Evolutionary conservation across 2,329 filamentous ascomycete genomes (phyloP).

Genomic region (Elsinoe perseae): DNA sequence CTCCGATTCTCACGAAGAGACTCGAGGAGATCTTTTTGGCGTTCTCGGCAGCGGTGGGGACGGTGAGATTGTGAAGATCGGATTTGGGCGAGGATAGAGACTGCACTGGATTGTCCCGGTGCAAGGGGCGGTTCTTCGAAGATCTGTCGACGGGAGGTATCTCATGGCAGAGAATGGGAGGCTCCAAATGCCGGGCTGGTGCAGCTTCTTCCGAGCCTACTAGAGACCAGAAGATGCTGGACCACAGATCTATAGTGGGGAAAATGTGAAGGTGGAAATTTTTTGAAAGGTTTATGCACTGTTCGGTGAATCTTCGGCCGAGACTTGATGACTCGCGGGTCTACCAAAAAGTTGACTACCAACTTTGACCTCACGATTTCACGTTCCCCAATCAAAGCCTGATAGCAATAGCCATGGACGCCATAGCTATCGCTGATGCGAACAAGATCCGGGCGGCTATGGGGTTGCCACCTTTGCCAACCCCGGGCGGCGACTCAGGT

Average conservation of each 20-base stretch:
- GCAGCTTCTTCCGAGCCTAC: constrained; percentile 61
- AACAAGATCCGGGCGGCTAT: constrained; percentile 85
- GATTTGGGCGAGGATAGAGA: constrained; percentile 35
- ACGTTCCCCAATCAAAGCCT: no score
- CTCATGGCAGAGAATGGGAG: constrained; percentile 64
- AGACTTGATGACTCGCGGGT: neutral
- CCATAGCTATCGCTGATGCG: constrained; percentile 77
- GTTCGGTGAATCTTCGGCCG: constrained; percentile 8
- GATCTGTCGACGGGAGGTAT: constrained; percentile 93
- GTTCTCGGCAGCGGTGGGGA: constrained; percentile 14
- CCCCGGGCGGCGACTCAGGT: constrained; percentile 54
- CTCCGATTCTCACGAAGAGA: constrained; percentile 50
- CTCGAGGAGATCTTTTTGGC: constrained; percentile 45
- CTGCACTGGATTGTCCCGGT: constrained; percentile 3
- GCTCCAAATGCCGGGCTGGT: constrained; percentile 80
- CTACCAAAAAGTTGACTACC: neutral
- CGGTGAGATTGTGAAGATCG: constrained; percentile 28
- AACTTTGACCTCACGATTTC: constrained; percentile 15
- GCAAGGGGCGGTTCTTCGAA: constrained; percentile 59
- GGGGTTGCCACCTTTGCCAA: constrained; percentile 82
- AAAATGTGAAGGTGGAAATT: constrained; percentile 19
- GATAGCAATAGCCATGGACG: constrained; percentile 25
- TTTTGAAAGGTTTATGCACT: constrained; percentile 1
- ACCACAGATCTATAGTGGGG: constrained; percentile 70
- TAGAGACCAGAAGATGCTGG: constrained; percentile 59